A percentile compares a stretch with the other conserved stretches of the same genome.
Evolutionary conservation across 768 basidiomycete species (phyloP).

Genomic region (Postia placenta): DNA sequence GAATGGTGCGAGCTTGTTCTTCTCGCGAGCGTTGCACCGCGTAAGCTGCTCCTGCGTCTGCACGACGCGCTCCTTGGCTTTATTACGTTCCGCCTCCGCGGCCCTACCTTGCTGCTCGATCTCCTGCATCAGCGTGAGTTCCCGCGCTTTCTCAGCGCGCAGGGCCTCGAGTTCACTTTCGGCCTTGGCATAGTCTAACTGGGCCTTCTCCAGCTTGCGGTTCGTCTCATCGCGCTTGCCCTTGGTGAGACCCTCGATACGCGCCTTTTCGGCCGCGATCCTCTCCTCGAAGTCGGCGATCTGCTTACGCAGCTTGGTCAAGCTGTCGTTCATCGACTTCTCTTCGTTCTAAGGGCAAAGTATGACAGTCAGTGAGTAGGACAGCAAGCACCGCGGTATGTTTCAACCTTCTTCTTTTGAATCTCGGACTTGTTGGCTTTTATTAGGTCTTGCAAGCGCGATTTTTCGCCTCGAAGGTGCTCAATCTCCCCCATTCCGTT

Average conservation of each 20-base stretch:
- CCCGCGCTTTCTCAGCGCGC: conserved; percentile 5
- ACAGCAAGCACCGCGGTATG: not conserved
- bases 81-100: conserved; percentile 23
- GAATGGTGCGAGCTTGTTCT: conserved; percentile 55
- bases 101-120: conserved; percentile 1
- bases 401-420: conserved; percentile 37
- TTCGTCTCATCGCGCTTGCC: conserved; percentile 56
- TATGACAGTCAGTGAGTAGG: not conserved
- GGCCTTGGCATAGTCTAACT: conserved; percentile 30
- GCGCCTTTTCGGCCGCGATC: conserved; percentile 48
- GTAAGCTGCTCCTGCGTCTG: conserved; percentile 45
- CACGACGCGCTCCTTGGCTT: conserved; percentile 33
- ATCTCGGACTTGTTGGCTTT: conserved; percentile 41
- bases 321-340: conserved; percentile 39
- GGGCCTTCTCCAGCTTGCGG: conserved; percentile 42
- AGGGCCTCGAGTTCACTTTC: conserved; percentile 24
- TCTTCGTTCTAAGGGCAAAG: conserved; percentile 41
- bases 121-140: not conserved
- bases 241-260: conserved; percentile 51
- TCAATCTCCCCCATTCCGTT: conserved; percentile 40
- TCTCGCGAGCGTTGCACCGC: conserved; percentile 43
- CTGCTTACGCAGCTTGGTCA: conserved; percentile 26
- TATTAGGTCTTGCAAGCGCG: too few species aligned
- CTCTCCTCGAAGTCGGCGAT: conserved; percentile 35
- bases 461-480: conserved; percentile 31